These are phyloP conservation scores for Chenopodium berlandieri DNA, from an alignment of 148 eudicot genomes.

Conservation along the genomic window DNA sequence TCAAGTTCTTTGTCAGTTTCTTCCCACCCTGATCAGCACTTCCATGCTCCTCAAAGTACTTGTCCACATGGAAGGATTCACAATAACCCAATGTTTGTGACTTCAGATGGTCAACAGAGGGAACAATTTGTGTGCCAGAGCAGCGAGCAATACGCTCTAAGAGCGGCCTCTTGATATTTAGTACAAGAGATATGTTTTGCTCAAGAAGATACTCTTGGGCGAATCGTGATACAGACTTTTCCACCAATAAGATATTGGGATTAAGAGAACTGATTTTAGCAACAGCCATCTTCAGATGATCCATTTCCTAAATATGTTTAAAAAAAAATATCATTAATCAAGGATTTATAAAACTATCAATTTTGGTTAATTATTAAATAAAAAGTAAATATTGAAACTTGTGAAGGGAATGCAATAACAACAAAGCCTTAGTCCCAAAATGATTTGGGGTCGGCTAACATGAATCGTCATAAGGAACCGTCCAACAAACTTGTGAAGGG, in stretches of 20 bases:
- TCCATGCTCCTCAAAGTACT: conserved; percentile 82
- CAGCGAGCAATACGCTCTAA: conserved; percentile 96
- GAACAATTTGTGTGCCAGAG: conserved; percentile 82
- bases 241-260: conserved; percentile 86
- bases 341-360: neutral
- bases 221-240: conserved; percentile 92
- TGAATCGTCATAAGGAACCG: too few relatives aligned
- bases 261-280: conserved; percentile 77
- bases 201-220: conserved; percentile 96
- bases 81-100: conserved; percentile 68
- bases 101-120: conserved; percentile 76
- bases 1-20: conserved; percentile 84
- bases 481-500: neutral
- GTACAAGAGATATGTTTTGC: conserved; percentile 80
- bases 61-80: conserved; percentile 78
- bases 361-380: neutral
- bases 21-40: conserved; percentile 85
- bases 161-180: conserved; percentile 86
- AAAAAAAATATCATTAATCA: conserved; percentile 18
- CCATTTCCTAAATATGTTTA: conserved; percentile 67
- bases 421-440: too few relatives aligned
- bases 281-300: conserved; percentile 98
- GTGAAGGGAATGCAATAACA: neutral
- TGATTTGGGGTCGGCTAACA: too few relatives aligned
- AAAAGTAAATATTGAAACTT: neutral